Percentiles rank a stretch among this genome's conserved stretches.
These are phyloP conservation scores for Saccharomycopsis hybrid DNA, from an alignment of 1,139 yeast species.

Conservation along the genomic window DNA sequence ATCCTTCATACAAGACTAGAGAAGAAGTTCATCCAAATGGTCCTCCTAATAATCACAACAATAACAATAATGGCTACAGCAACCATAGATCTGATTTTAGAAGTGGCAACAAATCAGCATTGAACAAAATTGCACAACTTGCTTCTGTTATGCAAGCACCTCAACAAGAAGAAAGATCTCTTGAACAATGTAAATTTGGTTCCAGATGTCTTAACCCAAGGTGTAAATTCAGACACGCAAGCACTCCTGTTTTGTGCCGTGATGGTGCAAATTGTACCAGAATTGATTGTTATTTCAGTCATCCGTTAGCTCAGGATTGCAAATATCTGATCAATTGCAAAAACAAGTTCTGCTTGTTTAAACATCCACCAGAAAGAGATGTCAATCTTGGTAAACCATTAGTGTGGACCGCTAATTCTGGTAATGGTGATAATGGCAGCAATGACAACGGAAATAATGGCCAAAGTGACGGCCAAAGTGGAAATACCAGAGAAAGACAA, in stretches of 20 bases:
- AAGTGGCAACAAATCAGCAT: neutral
- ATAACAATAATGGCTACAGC: neutral
- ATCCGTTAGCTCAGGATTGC: conserved; percentile 74
- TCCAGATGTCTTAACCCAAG: conserved; percentile 64
- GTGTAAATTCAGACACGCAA: conserved; percentile 84
- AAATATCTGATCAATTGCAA: conserved; percentile 72
- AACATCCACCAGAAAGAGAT: conserved; percentile 72
- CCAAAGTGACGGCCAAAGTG: neutral
- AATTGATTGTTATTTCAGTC: conserved; percentile 74
- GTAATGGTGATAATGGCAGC: conserved; percentile 6
- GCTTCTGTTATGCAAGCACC: conserved; percentile 16
- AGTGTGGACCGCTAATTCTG: conserved; percentile 20
- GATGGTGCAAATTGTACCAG: conserved; percentile 73
- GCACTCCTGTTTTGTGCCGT: conserved; percentile 66
- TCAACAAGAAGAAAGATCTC: conserved; percentile 36
- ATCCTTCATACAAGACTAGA: conserved; percentile 57
- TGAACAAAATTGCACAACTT: conserved; percentile 15
- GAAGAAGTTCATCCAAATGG: conserved; percentile 26
- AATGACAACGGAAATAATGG: conserved; percentile 14
- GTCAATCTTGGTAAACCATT: conserved; percentile 19
- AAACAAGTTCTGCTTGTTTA: conserved; percentile 61
- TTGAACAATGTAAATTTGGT: conserved; percentile 82
- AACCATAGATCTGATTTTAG: neutral
- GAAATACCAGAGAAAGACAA: conserved; percentile 36
- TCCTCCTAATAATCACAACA: conserved; percentile 13